These are phyloP conservation scores for Collybiopsis confluens DNA, from an alignment of 768 basidiomycete genomes.

Conservation along the genomic window DNA sequence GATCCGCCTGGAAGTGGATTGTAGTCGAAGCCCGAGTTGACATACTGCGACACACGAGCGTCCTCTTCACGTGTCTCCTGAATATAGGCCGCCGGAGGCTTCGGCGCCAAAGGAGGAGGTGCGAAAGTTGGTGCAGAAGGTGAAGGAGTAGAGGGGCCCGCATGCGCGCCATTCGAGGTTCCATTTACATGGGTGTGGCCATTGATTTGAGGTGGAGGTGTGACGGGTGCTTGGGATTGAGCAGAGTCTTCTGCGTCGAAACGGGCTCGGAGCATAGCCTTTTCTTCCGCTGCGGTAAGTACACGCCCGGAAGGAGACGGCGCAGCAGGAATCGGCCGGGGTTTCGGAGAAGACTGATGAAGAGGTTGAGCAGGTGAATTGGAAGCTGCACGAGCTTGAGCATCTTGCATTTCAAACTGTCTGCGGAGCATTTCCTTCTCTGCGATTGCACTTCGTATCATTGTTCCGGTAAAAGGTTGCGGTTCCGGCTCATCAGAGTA, in stretches of 20 bases:
- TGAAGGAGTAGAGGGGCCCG: slow-evolving; percentile 4
- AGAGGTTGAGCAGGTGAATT: slow-evolving; percentile 21
- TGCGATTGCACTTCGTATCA: slow-evolving; percentile 23
- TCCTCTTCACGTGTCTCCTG: slow-evolving; percentile 79
- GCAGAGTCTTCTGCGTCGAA: slow-evolving; percentile 53
- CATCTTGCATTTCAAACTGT: slow-evolving; percentile 55
- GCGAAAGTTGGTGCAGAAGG: slow-evolving; percentile 14
- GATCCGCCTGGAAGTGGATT: slow-evolving; percentile 14
- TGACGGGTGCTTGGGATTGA: slow-evolving; percentile 3
- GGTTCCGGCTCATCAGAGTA: slow-evolving; percentile 24
- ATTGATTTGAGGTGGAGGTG: slow-evolving; percentile 21
- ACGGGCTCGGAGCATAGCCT: slow-evolving; percentile 61
- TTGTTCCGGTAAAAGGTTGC: slow-evolving; percentile 12
- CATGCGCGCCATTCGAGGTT: slow-evolving; percentile 10
- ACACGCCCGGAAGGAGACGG: slow-evolving; percentile 24
- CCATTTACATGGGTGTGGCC: slow-evolving; percentile 18
- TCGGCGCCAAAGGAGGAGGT: slow-evolving; percentile 72
- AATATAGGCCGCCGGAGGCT: slow-evolving; percentile 77
- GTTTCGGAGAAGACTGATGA: slow-evolving; percentile 15
- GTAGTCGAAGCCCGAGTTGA: slow-evolving; percentile 24
- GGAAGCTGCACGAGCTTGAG: slow-evolving; percentile 23
- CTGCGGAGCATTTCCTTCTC: slow-evolving; percentile 59
- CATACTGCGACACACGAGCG: slow-evolving; percentile 43
- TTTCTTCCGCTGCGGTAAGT: slow-evolving; percentile 76
- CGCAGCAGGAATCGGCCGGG: slow-evolving; percentile 32